Percentiles rank a stretch among this genome's conserved stretches.
phyloP scores from a whole-genome alignment of 345 rosid genomes.

The Cardiospermum halicacabum region DNA sequence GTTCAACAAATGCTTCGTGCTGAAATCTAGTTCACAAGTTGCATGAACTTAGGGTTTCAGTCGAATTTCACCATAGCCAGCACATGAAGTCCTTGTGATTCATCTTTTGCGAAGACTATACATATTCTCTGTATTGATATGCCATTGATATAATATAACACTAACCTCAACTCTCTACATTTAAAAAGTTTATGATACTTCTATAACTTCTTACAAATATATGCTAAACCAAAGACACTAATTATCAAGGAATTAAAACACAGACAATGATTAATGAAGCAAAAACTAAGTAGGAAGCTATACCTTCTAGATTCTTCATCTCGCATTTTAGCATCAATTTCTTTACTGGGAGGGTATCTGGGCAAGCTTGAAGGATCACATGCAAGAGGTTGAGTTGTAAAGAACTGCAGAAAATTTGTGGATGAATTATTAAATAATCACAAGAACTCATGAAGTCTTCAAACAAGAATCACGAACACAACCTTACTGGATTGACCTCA shows the following conservation, averaged over 20 bases:
- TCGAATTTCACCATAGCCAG: not conserved
- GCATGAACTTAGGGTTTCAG: not conserved
- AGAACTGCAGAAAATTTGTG: conserved; percentile 45
- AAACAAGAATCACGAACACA: not conserved
- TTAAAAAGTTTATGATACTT: not conserved
- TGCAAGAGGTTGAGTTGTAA: conserved; percentile 64
- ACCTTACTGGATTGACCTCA: not conserved
- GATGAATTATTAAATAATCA: not conserved
- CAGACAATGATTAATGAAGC: not conserved
- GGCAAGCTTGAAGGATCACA: conserved; percentile 93
- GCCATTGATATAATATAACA: not conserved
- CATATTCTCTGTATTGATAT: not conserved
- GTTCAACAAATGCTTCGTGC: not conserved
- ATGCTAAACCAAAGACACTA: conserved; percentile 2
- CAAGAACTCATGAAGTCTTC: not conserved
- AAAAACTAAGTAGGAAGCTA: conserved; percentile 7
- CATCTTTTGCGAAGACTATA: not conserved
- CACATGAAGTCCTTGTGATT: too few relatives aligned
- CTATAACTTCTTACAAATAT: not conserved
- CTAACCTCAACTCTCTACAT: not conserved
- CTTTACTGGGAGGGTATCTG: conserved; percentile 94
- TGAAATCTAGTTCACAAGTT: not conserved
- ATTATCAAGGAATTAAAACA: not conserved
- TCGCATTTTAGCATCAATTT: conserved; percentile 81
- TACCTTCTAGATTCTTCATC: conserved; percentile 83